Percentiles rank a stretch among this genome's conserved stretches.
Conservation (phyloP, 1,139 yeast species). For the Eremothecium cymbalariae region DNA sequence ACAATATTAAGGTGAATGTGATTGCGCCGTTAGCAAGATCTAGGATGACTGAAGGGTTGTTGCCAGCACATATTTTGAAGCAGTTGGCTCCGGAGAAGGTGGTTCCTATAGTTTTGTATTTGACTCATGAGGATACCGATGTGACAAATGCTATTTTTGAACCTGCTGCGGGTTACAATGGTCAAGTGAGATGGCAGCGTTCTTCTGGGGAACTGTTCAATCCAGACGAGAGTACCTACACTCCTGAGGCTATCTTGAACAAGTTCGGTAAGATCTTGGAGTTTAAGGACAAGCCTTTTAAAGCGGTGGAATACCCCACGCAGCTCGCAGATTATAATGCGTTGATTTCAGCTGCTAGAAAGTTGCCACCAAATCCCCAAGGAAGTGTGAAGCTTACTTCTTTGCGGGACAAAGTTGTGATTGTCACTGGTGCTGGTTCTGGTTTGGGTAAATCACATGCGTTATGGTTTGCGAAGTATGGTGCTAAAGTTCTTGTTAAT, state of each 20-base stretch:
- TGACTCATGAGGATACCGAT: constrained; percentile 54
- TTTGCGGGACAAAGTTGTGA: constrained; percentile 75
- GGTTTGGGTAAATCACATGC: constrained; percentile 95
- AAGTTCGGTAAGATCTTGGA: constrained; percentile 57
- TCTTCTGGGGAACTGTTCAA: constrained; percentile 78
- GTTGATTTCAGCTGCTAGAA: constrained; percentile 46
- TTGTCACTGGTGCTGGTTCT: constrained; percentile 93
- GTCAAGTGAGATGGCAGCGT: constrained; percentile 93
- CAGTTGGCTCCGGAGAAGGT: constrained; percentile 79
- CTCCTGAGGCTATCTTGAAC: constrained; percentile 77
- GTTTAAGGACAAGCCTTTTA: constrained; percentile 51
- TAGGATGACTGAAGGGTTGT: constrained; percentile 86
- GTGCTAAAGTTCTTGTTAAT: constrained; percentile 92
- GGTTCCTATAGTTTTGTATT: constrained; percentile 79
- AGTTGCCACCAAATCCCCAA: constrained; percentile 47
- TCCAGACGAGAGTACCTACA: constrained; percentile 58
- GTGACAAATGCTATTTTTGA: constrained; percentile 75
- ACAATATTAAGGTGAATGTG: constrained; percentile 75
- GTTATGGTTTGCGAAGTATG: constrained; percentile 72
- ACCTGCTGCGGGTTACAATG: constrained; percentile 90
- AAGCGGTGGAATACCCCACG: constrained; percentile 57
- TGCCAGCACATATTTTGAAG: constrained; percentile 79
- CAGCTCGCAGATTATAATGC: constrained; percentile 52
- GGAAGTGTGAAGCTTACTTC: constrained; percentile 44
- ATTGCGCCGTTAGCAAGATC: constrained; percentile 95